Evolutionary conservation across 257 asterid species (phyloP).

Genomic region (Sherardia arvensis): DNA sequence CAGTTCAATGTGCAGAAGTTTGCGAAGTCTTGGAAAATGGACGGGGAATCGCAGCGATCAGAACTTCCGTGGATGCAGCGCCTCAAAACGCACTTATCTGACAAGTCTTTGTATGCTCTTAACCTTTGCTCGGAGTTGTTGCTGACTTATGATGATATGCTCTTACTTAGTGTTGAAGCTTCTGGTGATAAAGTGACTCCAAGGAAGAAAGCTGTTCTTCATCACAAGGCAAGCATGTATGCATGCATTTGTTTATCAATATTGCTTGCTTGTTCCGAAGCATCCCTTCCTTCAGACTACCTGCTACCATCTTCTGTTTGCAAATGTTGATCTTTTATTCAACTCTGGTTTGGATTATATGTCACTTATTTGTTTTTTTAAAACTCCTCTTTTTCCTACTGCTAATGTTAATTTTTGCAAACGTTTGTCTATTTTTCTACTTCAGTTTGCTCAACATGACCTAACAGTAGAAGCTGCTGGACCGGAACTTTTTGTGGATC

Average conservation of each 20-base stretch:
- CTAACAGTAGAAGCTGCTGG: constrained; percentile 67
- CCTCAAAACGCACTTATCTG: constrained; percentile 35
- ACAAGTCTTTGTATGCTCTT: constrained; percentile 48
- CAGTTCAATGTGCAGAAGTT: constrained; percentile 65
- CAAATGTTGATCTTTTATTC: neutral
- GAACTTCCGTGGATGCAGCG: constrained; percentile 31
- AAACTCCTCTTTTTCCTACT: neutral
- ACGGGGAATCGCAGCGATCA: constrained; percentile 20
- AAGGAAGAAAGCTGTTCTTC: constrained; percentile 60
- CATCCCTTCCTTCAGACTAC: neutral
- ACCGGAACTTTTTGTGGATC: constrained; percentile 55
- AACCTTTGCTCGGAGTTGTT: constrained; percentile 58
- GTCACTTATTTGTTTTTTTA: too few relatives aligned
- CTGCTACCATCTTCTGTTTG: neutral
- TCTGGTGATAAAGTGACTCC: constrained; percentile 28
- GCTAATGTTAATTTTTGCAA: neutral
- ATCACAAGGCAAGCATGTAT: constrained; percentile 80
- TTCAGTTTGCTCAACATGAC: constrained; percentile 64
- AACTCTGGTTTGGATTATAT: too few relatives aligned
- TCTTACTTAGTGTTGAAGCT: constrained; percentile 43
- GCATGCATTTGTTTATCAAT: constrained; percentile 2
- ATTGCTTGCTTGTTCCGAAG: neutral
- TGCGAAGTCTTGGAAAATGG: constrained; percentile 30
- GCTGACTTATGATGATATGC: constrained; percentile 52
- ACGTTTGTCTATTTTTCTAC: neutral